These are phyloP conservation scores for Cryptosporidium andersoni DNA, from an alignment of 169 alveolate species.

Conservation along the genomic window DNA sequence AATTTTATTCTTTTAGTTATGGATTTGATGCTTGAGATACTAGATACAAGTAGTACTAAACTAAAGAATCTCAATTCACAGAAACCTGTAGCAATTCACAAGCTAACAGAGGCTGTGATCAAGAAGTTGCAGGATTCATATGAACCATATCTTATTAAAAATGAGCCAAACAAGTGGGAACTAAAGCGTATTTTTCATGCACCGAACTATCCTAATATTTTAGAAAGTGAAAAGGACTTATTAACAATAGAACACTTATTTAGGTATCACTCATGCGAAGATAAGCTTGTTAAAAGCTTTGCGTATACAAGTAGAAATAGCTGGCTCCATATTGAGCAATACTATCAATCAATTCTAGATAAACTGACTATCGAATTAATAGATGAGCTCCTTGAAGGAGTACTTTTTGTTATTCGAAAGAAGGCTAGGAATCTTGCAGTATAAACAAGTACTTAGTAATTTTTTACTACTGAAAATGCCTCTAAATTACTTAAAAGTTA, in stretches of 20 bases:
- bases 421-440: neutral
- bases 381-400: conserved; percentile 12
- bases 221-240: conserved; percentile 56
- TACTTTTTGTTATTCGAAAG: neutral
- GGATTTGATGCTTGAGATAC: conserved; percentile 24
- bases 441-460: no score
- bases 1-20: conserved; percentile 35
- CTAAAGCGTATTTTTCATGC: conserved; percentile 53
- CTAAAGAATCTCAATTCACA: neutral
- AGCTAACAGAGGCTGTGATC: conserved; percentile 1
- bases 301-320: conserved; percentile 14
- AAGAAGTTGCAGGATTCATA: conserved; percentile 15
- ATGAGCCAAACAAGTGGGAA: conserved; percentile 47
- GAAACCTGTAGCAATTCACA: neutral
- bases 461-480: no score
- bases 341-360: conserved; percentile 35
- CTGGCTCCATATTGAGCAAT: conserved; percentile 21
- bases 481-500: no score
- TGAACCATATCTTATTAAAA: conserved; percentile 57
- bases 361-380: conserved; percentile 19
- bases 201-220: conserved; percentile 57
- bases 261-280: conserved; percentile 63
- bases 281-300: conserved; percentile 10
- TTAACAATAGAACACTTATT: conserved; percentile 60
- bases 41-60: conserved; percentile 5